Conservation (phyloP, 179 eudicot genomes). For the Kewa caespitosa region DNA sequence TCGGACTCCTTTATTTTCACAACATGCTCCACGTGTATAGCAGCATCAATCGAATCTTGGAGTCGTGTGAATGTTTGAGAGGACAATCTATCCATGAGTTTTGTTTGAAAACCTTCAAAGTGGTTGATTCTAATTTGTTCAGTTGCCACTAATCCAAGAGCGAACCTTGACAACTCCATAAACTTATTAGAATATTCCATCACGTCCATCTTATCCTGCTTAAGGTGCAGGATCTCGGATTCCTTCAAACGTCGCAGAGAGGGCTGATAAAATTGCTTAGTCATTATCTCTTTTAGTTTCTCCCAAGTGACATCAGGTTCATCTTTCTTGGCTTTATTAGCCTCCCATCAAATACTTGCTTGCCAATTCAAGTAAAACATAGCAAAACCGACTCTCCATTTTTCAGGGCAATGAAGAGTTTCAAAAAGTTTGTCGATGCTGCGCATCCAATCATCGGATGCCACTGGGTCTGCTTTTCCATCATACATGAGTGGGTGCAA, state of each 20-base stretch:
- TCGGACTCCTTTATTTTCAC: not conserved
- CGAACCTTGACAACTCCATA: not conserved
- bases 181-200: not conserved
- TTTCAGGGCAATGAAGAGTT: not conserved
- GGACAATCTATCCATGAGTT: not conserved
- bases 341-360: not conserved
- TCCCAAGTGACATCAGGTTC: not conserved
- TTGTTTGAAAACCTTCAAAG: not conserved
- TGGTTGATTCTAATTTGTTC: not conserved
- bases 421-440: not conserved
- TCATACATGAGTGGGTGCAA: not conserved
- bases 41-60: not conserved
- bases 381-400: not conserved
- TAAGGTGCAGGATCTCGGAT: not conserved
- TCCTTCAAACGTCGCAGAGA: not conserved
- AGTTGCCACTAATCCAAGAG: not conserved
- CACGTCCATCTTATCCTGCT: not conserved
- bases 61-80: not conserved
- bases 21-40: not conserved
- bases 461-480: not conserved
- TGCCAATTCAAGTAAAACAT: not conserved
- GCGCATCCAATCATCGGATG: not conserved
- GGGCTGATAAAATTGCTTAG: not conserved
- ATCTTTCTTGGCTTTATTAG: not conserved
- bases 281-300: not conserved